These are phyloP conservation scores for Trichoderma citrinoviride DNA, from an alignment of 2,329 filamentous ascomycete species.

Conservation along the genomic window DNA sequence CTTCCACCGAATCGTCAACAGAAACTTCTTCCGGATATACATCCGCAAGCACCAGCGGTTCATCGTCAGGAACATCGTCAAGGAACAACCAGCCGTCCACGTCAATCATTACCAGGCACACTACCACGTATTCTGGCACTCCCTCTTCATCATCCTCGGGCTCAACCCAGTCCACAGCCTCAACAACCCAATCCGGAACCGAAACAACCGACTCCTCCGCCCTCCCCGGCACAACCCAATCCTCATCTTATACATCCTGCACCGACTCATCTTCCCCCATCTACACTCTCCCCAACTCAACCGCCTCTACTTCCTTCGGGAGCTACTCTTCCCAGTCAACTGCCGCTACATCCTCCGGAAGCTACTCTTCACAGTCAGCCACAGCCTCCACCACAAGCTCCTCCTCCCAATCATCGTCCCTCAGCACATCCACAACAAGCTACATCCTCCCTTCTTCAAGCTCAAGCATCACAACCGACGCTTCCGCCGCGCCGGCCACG, in stretches of 20 bases:
- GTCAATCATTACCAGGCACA: background rate
- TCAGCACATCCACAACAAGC: background rate
- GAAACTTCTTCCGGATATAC: background rate
- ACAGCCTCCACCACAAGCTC: background rate
- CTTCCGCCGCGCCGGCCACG: background rate
- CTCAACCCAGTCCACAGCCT: background rate
- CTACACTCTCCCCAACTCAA: background rate
- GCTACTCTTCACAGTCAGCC: background rate
- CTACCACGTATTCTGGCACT: background rate
- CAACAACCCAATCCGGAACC: background rate
- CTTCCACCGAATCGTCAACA: background rate
- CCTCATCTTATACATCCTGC: background rate
- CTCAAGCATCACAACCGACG: background rate
- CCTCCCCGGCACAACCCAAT: background rate
- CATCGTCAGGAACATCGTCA: background rate
- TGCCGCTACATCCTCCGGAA: background rate
- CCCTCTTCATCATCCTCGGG: background rate
- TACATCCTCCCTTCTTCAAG: background rate
- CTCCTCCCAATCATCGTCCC: background rate
- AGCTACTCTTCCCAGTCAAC: background rate
- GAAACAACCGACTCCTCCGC: slow-evolving; percentile 1
- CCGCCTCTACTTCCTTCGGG: background rate
- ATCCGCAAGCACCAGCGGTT: background rate
- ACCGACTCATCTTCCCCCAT: background rate
- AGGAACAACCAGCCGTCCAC: background rate